phyloP scores from a whole-genome alignment of 805 yeast genomes.

The Kuraishia hungarica region DNA sequence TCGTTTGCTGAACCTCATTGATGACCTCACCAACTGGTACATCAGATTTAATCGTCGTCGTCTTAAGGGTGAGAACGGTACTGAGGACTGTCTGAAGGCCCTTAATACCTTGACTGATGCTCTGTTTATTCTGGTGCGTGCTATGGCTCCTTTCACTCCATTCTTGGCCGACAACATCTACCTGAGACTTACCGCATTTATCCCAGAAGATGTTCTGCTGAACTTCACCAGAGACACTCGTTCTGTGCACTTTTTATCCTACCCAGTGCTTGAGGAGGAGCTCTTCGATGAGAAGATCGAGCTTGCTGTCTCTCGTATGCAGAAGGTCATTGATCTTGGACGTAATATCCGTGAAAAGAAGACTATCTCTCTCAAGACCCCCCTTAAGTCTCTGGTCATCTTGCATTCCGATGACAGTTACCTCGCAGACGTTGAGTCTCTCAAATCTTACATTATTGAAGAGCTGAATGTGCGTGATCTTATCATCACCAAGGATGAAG shows the following conservation, averaged over 20 bases:
- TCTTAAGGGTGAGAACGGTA: constrained; percentile 89
- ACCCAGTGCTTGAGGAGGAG: constrained; percentile 77
- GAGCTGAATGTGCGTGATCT: constrained; percentile 90
- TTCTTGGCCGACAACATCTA: constrained; percentile 88
- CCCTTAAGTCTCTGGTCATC: constrained; percentile 80
- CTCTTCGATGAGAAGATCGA: constrained; percentile 79
- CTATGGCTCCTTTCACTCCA: constrained; percentile 99
- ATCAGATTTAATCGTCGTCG: constrained; percentile 97
- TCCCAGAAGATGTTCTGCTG: constrained; percentile 48
- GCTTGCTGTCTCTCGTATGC: constrained; percentile 90
- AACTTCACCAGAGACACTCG: constrained; percentile 49
- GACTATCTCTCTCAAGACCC: constrained; percentile 88
- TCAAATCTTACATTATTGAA: constrained; percentile 74
- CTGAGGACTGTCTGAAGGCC: constrained; percentile 77
- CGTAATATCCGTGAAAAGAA: constrained; percentile 96
- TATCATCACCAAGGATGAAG: constrained; percentile 84
- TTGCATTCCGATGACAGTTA: constrained; percentile 72
- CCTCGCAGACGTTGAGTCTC: constrained; percentile 67
- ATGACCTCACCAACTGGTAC: constrained; percentile 96
- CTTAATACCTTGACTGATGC: constrained; percentile 90
- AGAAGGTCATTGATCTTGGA: constrained; percentile 91
- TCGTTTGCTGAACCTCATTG: constrained; percentile 77
- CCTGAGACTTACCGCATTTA: constrained; percentile 57
- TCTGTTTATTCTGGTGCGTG: constrained; percentile 77
- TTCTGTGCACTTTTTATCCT: constrained; percentile 91